phyloP scores from a whole-genome alignment of 2,329 filamentous ascomycete species.

The Sarocladiaceae sp. region DNA sequence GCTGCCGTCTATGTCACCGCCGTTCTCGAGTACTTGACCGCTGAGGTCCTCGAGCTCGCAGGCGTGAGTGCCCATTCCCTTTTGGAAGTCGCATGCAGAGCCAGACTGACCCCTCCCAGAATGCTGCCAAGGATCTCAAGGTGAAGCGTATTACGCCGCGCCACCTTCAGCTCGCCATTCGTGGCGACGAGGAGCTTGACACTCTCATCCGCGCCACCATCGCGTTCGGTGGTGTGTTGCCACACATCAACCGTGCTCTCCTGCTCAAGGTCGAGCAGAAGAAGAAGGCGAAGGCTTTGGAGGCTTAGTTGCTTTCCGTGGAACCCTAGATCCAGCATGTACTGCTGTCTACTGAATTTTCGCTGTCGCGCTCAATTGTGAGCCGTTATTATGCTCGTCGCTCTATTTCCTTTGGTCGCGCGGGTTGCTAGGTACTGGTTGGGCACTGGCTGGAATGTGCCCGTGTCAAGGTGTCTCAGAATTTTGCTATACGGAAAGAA shows the following conservation, averaged over 20 bases:
- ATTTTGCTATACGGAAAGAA: constrained; percentile 1
- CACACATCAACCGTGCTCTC: constrained; percentile 96
- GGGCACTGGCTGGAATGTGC: constrained; percentile 7
- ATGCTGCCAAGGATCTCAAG: constrained; percentile 98
- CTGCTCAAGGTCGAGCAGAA: constrained; percentile 96
- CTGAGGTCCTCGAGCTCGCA: constrained; percentile 95
- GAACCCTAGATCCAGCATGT: not conserved
- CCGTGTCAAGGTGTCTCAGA: constrained; percentile 3
- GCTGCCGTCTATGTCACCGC: constrained; percentile 97
- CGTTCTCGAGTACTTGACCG: constrained; percentile 95
- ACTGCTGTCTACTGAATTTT: not conserved
- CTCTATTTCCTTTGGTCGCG: constrained; percentile 1
- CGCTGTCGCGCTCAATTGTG: not conserved
- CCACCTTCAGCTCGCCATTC: constrained; percentile 95
- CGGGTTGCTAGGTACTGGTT: constrained; percentile 5
- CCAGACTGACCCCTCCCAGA: constrained; percentile 41
- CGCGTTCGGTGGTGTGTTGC: constrained; percentile 95
- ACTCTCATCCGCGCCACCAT: constrained; percentile 97
- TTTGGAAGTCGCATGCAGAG: not conserved
- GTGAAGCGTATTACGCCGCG: constrained; percentile 99
- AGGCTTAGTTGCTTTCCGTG: constrained; percentile 28
- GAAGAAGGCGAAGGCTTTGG: constrained; percentile 69
- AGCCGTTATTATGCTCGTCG: not conserved
- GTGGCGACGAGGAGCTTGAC: constrained; percentile 96
- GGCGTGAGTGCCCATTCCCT: constrained; percentile 55